Conservation (phyloP, 2,329 filamentous ascomycete species). For the Fusarium algeriense region DNA sequence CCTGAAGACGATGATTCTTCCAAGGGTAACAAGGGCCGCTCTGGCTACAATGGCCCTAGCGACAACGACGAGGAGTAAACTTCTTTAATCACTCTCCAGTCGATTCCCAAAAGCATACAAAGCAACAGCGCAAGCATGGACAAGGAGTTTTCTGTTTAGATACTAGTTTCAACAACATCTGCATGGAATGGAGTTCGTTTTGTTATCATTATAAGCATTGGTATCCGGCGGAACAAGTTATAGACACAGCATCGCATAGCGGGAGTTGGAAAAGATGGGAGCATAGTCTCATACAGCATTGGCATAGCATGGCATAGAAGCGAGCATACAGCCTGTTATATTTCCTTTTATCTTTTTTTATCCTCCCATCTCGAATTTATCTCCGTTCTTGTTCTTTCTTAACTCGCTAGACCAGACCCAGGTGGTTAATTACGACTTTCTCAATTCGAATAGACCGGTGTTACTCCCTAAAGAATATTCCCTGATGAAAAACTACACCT, state of each 20-base stretch:
- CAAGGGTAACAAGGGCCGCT: slow-evolving; percentile 56
- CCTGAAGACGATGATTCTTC: slow-evolving; percentile 46
- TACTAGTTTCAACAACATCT: slow-evolving; percentile 30
- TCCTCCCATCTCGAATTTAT: slow-evolving; percentile 3
- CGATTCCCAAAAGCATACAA: slow-evolving; percentile 20
- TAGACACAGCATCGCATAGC: slow-evolving; percentile 24
- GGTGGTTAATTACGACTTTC: slow-evolving; percentile 26
- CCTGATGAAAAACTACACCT: slow-evolving; percentile 19
- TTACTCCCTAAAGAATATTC: slow-evolving; percentile 34
- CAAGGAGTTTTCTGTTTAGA: slow-evolving; percentile 36
- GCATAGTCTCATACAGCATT: slow-evolving; percentile 20
- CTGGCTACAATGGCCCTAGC: slow-evolving; percentile 57
- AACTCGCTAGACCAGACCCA: slow-evolving; percentile 27
- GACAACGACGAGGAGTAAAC: slow-evolving; percentile 51
- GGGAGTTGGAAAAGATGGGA: slow-evolving; percentile 28
- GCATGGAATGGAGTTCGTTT: slow-evolving; percentile 27
- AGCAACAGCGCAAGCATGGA: slow-evolving; percentile 37
- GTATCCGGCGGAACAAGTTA: background rate
- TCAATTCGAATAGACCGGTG: slow-evolving; percentile 28
- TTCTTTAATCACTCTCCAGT: background rate
- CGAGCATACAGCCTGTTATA: slow-evolving; percentile 20
- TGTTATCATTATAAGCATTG: slow-evolving; percentile 14
- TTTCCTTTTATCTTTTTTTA: slow-evolving; percentile 21
- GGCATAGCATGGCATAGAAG: slow-evolving; percentile 26
- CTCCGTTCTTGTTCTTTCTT: slow-evolving; percentile 10